phyloP scores from a whole-genome alignment of 2,329 filamentous ascomycete genomes.

The Huntiella decipiens region DNA sequence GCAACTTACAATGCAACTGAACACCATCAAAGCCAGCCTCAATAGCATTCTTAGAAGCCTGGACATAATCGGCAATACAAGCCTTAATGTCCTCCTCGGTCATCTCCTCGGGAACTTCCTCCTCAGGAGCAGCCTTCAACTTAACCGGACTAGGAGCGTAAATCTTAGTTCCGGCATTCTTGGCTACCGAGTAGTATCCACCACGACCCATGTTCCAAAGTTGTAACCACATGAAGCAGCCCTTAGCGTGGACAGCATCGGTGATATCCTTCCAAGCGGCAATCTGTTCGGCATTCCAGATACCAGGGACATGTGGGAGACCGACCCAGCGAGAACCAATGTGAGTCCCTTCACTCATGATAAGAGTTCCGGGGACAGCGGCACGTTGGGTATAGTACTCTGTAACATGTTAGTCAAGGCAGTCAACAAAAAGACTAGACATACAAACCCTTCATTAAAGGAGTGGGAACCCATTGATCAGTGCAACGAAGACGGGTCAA shows the following conservation, averaged over 20 bases:
- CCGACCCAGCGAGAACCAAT: constrained; percentile 19
- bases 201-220: constrained; percentile 45
- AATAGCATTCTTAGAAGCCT: constrained; percentile 35
- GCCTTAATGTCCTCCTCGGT: constrained; percentile 45
- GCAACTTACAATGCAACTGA: constrained; percentile 25
- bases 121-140: constrained; percentile 22
- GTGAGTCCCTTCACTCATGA: constrained; percentile 29
- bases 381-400: constrained; percentile 29
- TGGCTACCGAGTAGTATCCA: constrained; percentile 25
- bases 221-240: constrained; percentile 42
- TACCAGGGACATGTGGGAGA: constrained; percentile 31
- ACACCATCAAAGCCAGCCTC: constrained; percentile 51
- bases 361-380: constrained; percentile 22
- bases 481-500: constrained; percentile 34
- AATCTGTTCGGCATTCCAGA: constrained; percentile 37
- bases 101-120: constrained; percentile 43
- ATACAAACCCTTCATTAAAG: constrained; percentile 20
- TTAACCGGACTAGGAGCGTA: constrained; percentile 15
- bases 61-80: constrained; percentile 41
- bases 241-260: constrained; percentile 42
- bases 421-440: not conserved
- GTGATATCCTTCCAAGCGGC: constrained; percentile 41
- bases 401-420: constrained; percentile 10
- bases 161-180: constrained; percentile 2
- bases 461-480: constrained; percentile 18